Evolutionary conservation across 2,329 filamentous ascomycete species (phyloP).

Genomic region (Colletotrichum phormii): DNA sequence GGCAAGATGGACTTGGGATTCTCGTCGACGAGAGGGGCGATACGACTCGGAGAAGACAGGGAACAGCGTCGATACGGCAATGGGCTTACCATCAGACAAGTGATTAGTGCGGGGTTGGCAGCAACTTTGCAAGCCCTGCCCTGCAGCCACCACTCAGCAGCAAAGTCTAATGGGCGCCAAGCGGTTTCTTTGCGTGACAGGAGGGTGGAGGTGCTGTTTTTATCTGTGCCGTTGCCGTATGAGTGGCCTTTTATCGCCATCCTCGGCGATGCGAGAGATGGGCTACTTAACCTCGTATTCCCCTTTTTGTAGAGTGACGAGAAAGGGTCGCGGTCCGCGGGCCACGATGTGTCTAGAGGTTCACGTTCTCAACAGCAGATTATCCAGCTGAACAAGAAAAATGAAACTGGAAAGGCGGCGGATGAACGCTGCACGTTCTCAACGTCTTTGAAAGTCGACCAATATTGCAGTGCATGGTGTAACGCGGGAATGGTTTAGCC

Average conservation of each 20-base stretch:
- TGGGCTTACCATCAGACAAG: neutral
- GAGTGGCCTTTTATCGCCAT: neutral
- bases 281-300: neutral
- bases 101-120: constrained; percentile 12
- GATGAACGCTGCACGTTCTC: neutral
- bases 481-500: neutral
- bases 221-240: neutral
- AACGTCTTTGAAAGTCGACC: neutral
- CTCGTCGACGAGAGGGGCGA: constrained; percentile 12
- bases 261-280: constrained; percentile 6
- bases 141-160: neutral
- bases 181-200: neutral
- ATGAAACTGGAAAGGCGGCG: neutral
- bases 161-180: neutral
- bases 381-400: neutral
- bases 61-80: constrained; percentile 15
- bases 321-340: neutral
- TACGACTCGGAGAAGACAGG: constrained; percentile 27
- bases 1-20: constrained; percentile 6
- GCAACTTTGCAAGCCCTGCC: constrained; percentile 9
- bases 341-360: neutral
- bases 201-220: neutral
- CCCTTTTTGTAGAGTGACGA: neutral
- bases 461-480: neutral
- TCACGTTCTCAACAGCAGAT: neutral